Evolutionary conservation across 805 yeast genomes (phyloP), one percentile per base, ranked within the genome.

Genomic region (Cephaloascus fragrans): DNA sequence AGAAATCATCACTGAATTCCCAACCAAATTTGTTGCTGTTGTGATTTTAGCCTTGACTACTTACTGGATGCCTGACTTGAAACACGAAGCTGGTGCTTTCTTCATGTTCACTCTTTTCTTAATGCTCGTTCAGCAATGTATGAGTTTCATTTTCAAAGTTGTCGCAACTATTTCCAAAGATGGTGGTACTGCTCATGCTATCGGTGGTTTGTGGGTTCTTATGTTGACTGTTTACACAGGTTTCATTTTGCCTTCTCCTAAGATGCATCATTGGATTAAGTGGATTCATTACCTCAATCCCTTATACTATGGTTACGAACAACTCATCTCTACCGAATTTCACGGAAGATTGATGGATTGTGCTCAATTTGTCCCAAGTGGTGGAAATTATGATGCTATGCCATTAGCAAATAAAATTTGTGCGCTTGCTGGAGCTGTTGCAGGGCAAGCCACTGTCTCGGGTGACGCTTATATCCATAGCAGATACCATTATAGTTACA

Each of bases 221-320:
- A 73, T 75, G 51, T 65, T 77, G 61, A 69, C 76, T 57, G 69
- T 75, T 46, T 78, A 69, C 56, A 69, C 80, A 39, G 72, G 73
- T 59, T 75, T 67, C 51, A 71, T 59, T 46, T 56, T 61, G 45
- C 70, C 50, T n/a, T 56, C 71, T 31, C 69, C 71, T 3, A 62
- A 68, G 9, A 75, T 79, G 80, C 78, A 75, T 45, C 77, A 76
- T 35, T 83, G 89, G 89, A 78, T 80, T 47, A 70, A 75, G 42
- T 80, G 85, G 83, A 62, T 79, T 36, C 67, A 73, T 26, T 77
- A 72, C 45, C 46, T 77, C 19, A 69, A 80, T 45, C 84, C 85
- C 1, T 54, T 77, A 28, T 62, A 67, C 44, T 79, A 69, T 47
- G 72, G 71, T 0, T 77, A 75, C 55, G 93, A 84, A 54, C 59